phyloP scores from a whole-genome alignment of 73 alveolate species.

The Urostyla sp. region DNA sequence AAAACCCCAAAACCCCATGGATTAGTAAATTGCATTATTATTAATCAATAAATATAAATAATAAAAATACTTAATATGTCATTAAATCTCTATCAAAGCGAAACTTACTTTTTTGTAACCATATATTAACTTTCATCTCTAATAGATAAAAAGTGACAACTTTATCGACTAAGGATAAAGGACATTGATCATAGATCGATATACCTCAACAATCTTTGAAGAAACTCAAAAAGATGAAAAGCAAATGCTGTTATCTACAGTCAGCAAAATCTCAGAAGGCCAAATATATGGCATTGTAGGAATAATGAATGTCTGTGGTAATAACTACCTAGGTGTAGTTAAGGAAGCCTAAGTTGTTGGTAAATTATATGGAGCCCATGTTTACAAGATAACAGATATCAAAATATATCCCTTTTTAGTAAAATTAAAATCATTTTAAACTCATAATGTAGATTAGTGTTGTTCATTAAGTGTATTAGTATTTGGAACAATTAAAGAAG shows the following conservation, averaged over 20 bases:
- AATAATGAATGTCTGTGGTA: slow-evolving; percentile 44
- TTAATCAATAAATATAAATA: background rate
- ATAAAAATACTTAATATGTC: too few relatives aligned
- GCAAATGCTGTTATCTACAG: background rate
- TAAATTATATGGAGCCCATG: slow-evolving; percentile 35
- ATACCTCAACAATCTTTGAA: slow-evolving; percentile 17
- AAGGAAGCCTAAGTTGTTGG: slow-evolving; percentile 40
- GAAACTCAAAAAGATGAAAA: background rate
- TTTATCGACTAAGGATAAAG: slow-evolving; percentile 41
- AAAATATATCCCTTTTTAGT: slow-evolving; percentile 9
- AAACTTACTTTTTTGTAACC: slow-evolving; percentile 44
- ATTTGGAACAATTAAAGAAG: slow-evolving; percentile 81
- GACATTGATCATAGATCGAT: slow-evolving; percentile 38
- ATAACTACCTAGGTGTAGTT: slow-evolving; percentile 51
- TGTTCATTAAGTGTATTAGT: slow-evolving; percentile 25
- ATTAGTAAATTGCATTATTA: background rate
- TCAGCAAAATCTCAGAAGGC: slow-evolving; percentile 32
- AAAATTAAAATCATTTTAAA: background rate
- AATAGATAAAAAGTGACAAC: slow-evolving; percentile 29
- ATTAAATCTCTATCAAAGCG: slow-evolving; percentile 3
- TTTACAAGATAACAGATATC: slow-evolving; percentile 14
- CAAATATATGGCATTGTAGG: slow-evolving; percentile 69
- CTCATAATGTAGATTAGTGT: slow-evolving; percentile 2
- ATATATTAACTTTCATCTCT: background rate
- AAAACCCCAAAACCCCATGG: background rate